Evolutionary conservation across 345 rosid genomes (phyloP).

Genomic region (Passiflora organensis): DNA sequence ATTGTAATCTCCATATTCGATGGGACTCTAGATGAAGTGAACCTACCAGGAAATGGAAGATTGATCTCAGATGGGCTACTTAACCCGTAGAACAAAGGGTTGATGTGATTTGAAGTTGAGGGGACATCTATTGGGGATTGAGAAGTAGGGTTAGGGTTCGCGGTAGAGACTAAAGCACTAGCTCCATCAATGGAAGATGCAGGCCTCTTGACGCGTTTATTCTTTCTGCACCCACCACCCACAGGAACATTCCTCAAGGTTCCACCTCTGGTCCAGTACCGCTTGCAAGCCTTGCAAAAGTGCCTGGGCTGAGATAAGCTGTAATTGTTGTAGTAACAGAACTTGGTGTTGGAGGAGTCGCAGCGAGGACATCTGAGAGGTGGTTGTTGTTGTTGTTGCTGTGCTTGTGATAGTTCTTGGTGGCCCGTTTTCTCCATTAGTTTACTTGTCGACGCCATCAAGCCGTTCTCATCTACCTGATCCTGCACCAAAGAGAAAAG

Average conservation of each 20-base stretch:
- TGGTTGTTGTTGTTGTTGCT: conserved; percentile 25
- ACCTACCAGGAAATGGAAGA: conserved; percentile 46
- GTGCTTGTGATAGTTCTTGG: conserved; percentile 19
- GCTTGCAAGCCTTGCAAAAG: conserved; percentile 71
- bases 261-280: conserved; percentile 73
- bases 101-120: conserved; percentile 42
- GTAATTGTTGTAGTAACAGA: conserved; percentile 80
- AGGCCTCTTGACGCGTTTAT: conserved; percentile 57
- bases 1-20: conserved; percentile 19
- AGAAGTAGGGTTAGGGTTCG: conserved; percentile 28
- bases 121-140: conserved; percentile 30
- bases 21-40: conserved; percentile 35
- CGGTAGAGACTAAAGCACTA: conserved; percentile 13
- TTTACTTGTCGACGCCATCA: conserved; percentile 43
- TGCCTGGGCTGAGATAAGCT: conserved; percentile 66
- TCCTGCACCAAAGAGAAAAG: conserved; percentile 32
- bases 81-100: conserved; percentile 60
- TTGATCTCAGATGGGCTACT: conserved; percentile 40
- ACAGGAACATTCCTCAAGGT: conserved; percentile 67
- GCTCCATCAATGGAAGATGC: conserved; percentile 24
- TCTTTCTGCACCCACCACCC: conserved; percentile 70
- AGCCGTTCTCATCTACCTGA: conserved; percentile 42
- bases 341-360: conserved; percentile 67
- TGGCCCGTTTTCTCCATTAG: conserved; percentile 36
- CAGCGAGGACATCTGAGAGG: conserved; percentile 74